Evolutionary conservation across 2,329 filamentous ascomycete species (phyloP).

Genomic region (Colletotrichum salicis): DNA sequence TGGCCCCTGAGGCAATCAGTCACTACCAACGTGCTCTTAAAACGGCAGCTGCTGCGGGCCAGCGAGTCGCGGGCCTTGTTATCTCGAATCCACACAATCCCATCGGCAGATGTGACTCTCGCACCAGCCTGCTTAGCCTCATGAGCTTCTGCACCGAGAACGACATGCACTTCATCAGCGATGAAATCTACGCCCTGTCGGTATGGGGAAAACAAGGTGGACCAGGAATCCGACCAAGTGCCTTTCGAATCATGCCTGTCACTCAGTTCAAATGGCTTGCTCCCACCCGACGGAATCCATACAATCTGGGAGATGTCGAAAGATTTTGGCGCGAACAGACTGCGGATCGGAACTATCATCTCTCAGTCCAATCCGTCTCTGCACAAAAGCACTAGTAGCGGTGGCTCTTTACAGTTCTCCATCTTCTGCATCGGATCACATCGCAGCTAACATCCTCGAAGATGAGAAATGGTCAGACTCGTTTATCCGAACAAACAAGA

Average conservation of each 20-base stretch:
- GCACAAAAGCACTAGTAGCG: neutral
- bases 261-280: constrained; percentile 47
- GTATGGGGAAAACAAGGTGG: constrained; percentile 44
- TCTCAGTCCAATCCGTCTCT: constrained; percentile 39
- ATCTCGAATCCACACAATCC: constrained; percentile 62
- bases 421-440: constrained; percentile 9
- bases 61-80: neutral
- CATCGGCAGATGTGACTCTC: constrained; percentile 57
- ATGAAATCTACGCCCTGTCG: constrained; percentile 68
- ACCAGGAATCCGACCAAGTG: too few relatives aligned
- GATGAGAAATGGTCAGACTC: constrained; percentile 44
- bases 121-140: constrained; percentile 51
- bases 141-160: constrained; percentile 62
- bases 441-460: constrained; percentile 18
- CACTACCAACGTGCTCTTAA: constrained; percentile 60
- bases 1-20: neutral
- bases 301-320: constrained; percentile 45
- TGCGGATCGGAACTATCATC: constrained; percentile 49
- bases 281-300: constrained; percentile 51
- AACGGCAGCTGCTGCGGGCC: neutral
- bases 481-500: constrained; percentile 56
- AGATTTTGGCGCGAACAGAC: constrained; percentile 57
- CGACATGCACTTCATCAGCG: constrained; percentile 63
- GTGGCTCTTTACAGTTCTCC: constrained; percentile 11
- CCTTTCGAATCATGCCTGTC: constrained; percentile 50